phyloP scores from a whole-genome alignment of 2,329 filamentous ascomycete genomes.

The Emergomyces pasteurianus region DNA sequence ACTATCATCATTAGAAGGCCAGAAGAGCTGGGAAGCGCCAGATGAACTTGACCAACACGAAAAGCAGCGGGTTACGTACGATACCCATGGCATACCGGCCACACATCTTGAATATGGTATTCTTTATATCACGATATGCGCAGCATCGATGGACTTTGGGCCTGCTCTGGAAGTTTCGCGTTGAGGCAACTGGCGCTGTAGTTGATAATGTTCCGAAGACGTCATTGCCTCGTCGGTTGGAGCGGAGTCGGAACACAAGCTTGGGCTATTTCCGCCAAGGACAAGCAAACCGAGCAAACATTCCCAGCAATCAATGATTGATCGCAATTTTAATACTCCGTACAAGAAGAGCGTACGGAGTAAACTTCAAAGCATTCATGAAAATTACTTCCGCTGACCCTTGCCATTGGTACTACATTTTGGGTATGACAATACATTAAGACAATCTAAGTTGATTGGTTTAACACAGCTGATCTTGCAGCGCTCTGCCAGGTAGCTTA shows the following conservation, averaged over 20 bases:
- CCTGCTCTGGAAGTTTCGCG: neutral
- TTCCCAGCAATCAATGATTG: neutral
- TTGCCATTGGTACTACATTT: neutral
- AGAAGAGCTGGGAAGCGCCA: constrained; percentile 8
- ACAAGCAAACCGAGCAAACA: constrained; percentile 2
- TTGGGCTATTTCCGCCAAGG: constrained; percentile 12
- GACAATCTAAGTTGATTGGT: neutral
- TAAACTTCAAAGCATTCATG: neutral
- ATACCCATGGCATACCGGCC: constrained; percentile 54
- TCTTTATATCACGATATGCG: neutral
- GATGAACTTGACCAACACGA: neutral
- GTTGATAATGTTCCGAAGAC: neutral
- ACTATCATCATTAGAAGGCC: constrained; percentile 4
- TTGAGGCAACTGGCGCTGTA: neutral
- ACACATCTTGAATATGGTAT: constrained; percentile 42
- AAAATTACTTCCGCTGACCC: neutral
- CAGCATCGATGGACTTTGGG: neutral
- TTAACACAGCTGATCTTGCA: neutral
- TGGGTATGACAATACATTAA: too few species aligned
- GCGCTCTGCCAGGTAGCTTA: neutral
- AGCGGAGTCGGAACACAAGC: constrained; percentile 11
- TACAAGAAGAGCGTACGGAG: too few species aligned
- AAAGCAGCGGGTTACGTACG: constrained; percentile 31
- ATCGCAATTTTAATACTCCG: too few species aligned
- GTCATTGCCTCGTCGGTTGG: constrained; percentile 12